Conservation (phyloP, 805 yeast species). For the Sugiyamaella boreocaroliniensis region DNA sequence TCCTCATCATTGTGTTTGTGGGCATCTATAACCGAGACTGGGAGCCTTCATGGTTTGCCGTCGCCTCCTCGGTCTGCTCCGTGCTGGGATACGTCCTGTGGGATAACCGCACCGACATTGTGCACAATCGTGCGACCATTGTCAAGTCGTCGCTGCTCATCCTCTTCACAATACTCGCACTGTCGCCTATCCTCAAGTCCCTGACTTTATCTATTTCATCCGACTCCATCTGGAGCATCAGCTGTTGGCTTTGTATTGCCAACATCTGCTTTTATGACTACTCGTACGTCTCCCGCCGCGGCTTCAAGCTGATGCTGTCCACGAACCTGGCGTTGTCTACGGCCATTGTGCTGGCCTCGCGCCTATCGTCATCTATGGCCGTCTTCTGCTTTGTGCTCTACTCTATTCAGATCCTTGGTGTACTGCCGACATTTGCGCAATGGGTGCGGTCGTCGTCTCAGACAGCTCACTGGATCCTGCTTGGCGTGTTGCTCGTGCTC, state of each 20-base stretch:
- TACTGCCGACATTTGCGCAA: slow-evolving; percentile 64
- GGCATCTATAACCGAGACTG: slow-evolving; percentile 37
- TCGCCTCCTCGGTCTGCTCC: slow-evolving; percentile 24
- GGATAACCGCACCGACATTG: slow-evolving; percentile 12
- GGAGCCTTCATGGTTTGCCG: slow-evolving; percentile 29
- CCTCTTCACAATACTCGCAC: slow-evolving; percentile 60
- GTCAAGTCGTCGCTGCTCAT: slow-evolving; percentile 65
- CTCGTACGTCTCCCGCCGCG: slow-evolving; percentile 40
- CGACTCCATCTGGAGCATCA: slow-evolving; percentile 91
- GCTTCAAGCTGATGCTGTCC: slow-evolving; percentile 48
- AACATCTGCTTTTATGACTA: slow-evolving; percentile 67
- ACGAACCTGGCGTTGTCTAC: slow-evolving; percentile 80
- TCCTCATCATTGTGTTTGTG: slow-evolving; percentile 62
- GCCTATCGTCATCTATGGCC: slow-evolving; percentile 62
- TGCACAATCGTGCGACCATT: slow-evolving; percentile 22
- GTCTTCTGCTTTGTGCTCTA: slow-evolving; percentile 81
- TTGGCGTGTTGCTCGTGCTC: slow-evolving; percentile 15
- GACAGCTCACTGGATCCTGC: slow-evolving; percentile 25
- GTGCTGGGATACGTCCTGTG: slow-evolving; percentile 25
- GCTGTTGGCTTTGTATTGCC: slow-evolving; percentile 67
- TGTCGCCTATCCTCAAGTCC: slow-evolving; percentile 86
- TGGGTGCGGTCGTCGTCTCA: slow-evolving; percentile 42
- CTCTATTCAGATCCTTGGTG: slow-evolving; percentile 61
- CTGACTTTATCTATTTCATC: slow-evolving; percentile 83
- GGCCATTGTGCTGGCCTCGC: slow-evolving; percentile 85